phyloP scores from a whole-genome alignment of 2,329 filamentous ascomycete species.

The Pseudopyricularia javanii region DNA sequence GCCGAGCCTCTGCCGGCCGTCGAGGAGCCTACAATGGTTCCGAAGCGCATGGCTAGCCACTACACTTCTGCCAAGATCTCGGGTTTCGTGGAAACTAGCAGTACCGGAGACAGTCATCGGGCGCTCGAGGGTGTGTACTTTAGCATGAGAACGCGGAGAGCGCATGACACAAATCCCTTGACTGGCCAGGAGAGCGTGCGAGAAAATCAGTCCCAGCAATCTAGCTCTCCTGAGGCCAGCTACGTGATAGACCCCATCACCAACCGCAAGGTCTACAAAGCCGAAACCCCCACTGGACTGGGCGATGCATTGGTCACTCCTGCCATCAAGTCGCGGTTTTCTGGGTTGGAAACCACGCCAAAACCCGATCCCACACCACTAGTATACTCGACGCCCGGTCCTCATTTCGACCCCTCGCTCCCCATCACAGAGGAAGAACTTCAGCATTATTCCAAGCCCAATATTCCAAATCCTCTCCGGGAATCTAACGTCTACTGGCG shows the following conservation, averaged over 20 bases:
- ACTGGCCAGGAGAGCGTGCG: neutral
- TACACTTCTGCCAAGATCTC: conserved; percentile 20
- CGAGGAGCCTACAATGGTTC: neutral
- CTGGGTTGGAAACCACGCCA: conserved; percentile 10
- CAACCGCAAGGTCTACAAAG: conserved; percentile 34
- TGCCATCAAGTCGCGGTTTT: conserved; percentile 16
- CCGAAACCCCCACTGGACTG: conserved; percentile 7
- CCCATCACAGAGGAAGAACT: neutral
- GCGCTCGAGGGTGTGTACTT: conserved; percentile 28
- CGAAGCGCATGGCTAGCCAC: conserved; percentile 28
- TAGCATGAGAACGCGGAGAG: conserved; percentile 20
- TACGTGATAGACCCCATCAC: conserved; percentile 47
- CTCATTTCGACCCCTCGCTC: neutral
- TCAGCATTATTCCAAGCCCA: conserved; percentile 4
- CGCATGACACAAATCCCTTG: conserved; percentile 10
- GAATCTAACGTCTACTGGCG: neutral
- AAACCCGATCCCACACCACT: conserved; percentile 1
- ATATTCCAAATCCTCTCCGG: conserved; percentile 4
- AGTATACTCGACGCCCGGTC: neutral
- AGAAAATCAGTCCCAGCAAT: neutral
- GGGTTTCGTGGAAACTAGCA: conserved; percentile 25
- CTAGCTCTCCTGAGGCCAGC: conserved; percentile 11
- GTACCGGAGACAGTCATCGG: conserved; percentile 14
- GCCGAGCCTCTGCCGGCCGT: neutral
- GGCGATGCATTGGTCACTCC: conserved; percentile 11